Evolutionary conservation across 2,329 filamentous ascomycete species (phyloP).

Genomic region (Sordariomycetes sp.): DNA sequence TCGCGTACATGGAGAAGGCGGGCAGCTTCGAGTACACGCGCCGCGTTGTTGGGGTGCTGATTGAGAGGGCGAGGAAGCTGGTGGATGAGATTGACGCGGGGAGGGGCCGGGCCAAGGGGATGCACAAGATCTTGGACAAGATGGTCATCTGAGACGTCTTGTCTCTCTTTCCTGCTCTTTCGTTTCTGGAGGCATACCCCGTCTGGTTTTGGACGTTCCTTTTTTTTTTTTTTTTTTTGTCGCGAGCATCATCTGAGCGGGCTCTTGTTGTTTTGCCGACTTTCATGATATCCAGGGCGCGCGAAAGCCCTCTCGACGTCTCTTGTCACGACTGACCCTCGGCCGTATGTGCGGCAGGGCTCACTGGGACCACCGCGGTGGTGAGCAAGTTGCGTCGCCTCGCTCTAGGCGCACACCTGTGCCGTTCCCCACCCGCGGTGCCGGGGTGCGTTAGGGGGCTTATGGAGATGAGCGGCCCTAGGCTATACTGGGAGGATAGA

Average conservation of each 20-base stretch:
- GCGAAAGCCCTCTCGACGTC: background rate
- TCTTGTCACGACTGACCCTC: background rate
- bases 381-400: no score
- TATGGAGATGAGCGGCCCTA: no score
- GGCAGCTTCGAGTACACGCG: slow-evolving; percentile 83
- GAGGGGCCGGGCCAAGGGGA: slow-evolving; percentile 37
- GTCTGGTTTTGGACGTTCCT: no score
- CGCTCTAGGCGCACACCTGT: no score
- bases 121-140: slow-evolving; percentile 56
- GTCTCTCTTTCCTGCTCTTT: background rate
- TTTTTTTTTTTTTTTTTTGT: background rate
- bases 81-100: slow-evolving; percentile 52
- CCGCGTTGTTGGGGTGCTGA: slow-evolving; percentile 49
- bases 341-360: background rate
- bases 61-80: slow-evolving; percentile 47
- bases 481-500: no score
- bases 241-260: background rate
- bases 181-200: background rate
- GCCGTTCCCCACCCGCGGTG: no score
- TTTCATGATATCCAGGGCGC: background rate
- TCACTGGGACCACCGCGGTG: background rate
- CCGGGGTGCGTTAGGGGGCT: no score
- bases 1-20: slow-evolving; percentile 79
- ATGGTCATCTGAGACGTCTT: slow-evolving; percentile 26
- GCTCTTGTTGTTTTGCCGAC: background rate